A percentile compares a stretch with the other conserved stretches of the same genome.
These are phyloP conservation scores for Claviceps citrina DNA, from an alignment of 2,329 filamentous ascomycete genomes.

Conservation along the genomic window DNA sequence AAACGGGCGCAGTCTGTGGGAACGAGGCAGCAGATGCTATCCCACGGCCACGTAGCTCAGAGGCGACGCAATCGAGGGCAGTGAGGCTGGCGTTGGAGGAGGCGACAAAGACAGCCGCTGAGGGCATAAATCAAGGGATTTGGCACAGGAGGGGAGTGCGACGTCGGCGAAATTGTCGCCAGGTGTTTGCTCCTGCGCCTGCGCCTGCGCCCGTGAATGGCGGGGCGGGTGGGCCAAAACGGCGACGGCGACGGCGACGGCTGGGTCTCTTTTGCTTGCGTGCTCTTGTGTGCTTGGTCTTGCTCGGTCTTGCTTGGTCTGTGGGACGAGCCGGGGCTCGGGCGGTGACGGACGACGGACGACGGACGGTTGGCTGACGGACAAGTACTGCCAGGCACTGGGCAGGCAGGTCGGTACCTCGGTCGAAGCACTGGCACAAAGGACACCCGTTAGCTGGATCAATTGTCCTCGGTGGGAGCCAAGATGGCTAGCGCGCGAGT, in stretches of 20 bases:
- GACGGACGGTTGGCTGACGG: background rate
- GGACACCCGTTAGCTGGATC: conserved; percentile 3
- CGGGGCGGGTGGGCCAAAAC: too few relatives aligned
- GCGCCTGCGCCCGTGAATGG: too few relatives aligned
- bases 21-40: conserved; percentile 2
- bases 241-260: too few relatives aligned
- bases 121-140: conserved; percentile 1
- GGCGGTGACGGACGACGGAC: conserved; percentile 11
- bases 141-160: conserved; percentile 5
- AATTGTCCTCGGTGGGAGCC: background rate
- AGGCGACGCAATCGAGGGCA: background rate
- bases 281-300: too few relatives aligned
- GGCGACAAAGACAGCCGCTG: conserved; percentile 1
- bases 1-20: background rate
- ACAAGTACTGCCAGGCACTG: too few relatives aligned
- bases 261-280: background rate
- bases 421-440: too few relatives aligned
- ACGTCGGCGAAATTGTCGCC: conserved; percentile 7
- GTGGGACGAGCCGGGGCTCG: conserved; percentile 2
- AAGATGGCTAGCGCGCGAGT: background rate
- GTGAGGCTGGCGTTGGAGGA: background rate
- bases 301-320: background rate
- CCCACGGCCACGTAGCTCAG: conserved; percentile 2
- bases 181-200: conserved; percentile 4
- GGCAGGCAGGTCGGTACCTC: too few relatives aligned